These are phyloP conservation scores for Coemansia javaensis DNA, from an alignment of 192 early-diverging fungal genomes.

Conservation along the genomic window DNA sequence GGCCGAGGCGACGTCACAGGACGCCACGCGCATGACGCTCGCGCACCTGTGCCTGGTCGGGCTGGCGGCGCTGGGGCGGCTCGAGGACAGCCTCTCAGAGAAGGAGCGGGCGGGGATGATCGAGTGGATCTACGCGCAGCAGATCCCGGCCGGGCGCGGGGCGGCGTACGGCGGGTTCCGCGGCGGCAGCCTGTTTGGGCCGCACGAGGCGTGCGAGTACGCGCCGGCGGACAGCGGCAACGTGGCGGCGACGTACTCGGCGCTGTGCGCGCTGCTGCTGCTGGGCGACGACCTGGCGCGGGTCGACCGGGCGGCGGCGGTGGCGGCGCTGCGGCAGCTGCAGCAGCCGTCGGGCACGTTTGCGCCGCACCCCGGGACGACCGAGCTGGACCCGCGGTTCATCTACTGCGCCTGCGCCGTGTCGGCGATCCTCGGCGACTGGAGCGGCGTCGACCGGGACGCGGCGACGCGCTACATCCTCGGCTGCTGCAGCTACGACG, in stretches of 20 bases:
- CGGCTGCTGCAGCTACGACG: constrained; percentile 33
- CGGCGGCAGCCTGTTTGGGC: constrained; percentile 51
- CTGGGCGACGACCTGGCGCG: constrained; percentile 86
- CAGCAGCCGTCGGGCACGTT: constrained; percentile 81
- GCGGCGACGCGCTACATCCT: constrained; percentile 32
- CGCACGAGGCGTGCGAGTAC: constrained; percentile 20
- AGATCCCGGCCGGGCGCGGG: constrained; percentile 51
- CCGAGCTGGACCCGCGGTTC: constrained; percentile 86
- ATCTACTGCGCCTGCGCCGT: constrained; percentile 86
- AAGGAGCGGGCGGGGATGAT: constrained; percentile 65
- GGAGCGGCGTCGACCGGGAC: constrained; percentile 73
- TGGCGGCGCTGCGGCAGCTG: constrained; percentile 54
- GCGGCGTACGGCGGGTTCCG: constrained; percentile 47
- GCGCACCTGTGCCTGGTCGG: constrained; percentile 78
- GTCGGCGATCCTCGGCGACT: constrained; percentile 81
- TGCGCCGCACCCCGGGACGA: constrained; percentile 59
- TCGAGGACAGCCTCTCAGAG: constrained; percentile 53
- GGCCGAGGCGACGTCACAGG: constrained; percentile 59
- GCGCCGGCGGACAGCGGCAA: constrained; percentile 51
- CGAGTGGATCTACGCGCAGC: constrained; percentile 97
- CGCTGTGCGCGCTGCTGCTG: constrained; percentile 68
- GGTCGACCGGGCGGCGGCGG: constrained; percentile 69
- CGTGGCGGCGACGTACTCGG: constrained; percentile 86
- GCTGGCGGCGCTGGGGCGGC: constrained; percentile 70
- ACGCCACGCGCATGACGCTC: constrained; percentile 83